Base-by-base conservation (phyloP, 2,329 filamentous ascomycete genomes). In the Sporothrix protearum region DNA sequence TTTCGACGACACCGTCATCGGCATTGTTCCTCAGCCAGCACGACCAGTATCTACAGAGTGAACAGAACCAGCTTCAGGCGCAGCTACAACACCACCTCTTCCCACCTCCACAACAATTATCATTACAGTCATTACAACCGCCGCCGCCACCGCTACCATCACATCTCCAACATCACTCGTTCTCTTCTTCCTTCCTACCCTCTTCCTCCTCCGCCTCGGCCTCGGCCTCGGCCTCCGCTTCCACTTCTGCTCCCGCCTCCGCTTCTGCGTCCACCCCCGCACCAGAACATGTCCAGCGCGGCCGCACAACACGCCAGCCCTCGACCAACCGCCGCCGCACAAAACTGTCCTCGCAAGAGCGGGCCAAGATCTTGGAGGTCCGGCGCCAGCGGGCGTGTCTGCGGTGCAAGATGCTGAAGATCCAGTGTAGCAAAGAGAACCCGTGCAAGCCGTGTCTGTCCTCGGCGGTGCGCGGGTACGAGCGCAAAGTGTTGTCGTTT, bases 371-470 rank as follows among this genome's bases (percentile, higher is more conserved):
- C 1, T 69, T 75, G 22, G 74, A 77, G 8, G 76, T 78, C 9
- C 74, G 76, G 42, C 75, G 76, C 8, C 77, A 77, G 55, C 75
- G 77, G 3, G 77, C 77, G 12, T 79, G 76, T 72, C 72, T 78
- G 70, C 69, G 76, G 61, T 78, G 76, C 71, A 75, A 76, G 72
- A 76, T 79, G 72, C 73, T 79, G 22, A 77, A 78, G 70, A 77
- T 77, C 39, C 76, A 78, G 77, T 78, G 77, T 73, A 78, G 77
- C 51, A 75, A 73, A 39, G 75, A 76, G 4, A 77, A 76, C 71
- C 76, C 76, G 1, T 78, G 76, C 71, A 74, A 76, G 68, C 75
- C 76, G 19, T 78, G 77, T 68, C 70, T 77, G 19, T 75, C 75
- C 14, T 78, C 77, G 22, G 77, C 77, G 16, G 75, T 77, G 47